Evolutionary conservation across 2,329 filamentous ascomycete genomes (phyloP).

Genomic region (Fusarium sp.): DNA sequence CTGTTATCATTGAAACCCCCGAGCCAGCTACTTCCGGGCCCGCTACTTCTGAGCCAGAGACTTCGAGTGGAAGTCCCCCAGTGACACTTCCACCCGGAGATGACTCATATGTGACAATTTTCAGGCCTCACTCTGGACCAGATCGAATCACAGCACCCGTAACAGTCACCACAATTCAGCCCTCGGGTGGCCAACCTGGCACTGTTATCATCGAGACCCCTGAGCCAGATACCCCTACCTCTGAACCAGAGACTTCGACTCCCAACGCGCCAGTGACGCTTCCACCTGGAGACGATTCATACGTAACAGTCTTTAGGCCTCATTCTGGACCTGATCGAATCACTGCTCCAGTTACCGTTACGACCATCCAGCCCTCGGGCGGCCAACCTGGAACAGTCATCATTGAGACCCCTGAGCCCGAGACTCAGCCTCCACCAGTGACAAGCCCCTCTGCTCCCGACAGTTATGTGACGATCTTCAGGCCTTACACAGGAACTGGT

Average conservation of each 20-base stretch:
- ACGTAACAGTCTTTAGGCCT: slow-evolving; percentile 19
- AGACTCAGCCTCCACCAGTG: background rate
- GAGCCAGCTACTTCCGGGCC: background rate
- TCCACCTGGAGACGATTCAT: slow-evolving; percentile 10
- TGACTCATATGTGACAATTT: slow-evolving; percentile 30
- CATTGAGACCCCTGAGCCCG: slow-evolving; percentile 25
- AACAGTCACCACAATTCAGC: slow-evolving; percentile 27
- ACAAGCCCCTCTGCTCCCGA: background rate
- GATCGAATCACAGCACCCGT: slow-evolving; percentile 19
- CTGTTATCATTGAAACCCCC: slow-evolving; percentile 10
- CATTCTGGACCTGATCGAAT: slow-evolving; percentile 26
- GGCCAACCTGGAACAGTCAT: slow-evolving; percentile 32
- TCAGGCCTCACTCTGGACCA: slow-evolving; percentile 27
- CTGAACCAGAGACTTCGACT: background rate
- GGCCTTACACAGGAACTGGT: slow-evolving; percentile 9
- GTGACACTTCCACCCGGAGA: slow-evolving; percentile 20
- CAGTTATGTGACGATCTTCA: slow-evolving; percentile 8
- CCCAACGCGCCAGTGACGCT: slow-evolving; percentile 22
- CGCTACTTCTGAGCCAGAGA: background rate
- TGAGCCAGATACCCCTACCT: background rate
- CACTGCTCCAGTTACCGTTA: slow-evolving; percentile 23
- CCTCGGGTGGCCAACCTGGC: slow-evolving; percentile 24
- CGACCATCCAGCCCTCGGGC: slow-evolving; percentile 22
- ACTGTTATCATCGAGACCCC: slow-evolving; percentile 33
- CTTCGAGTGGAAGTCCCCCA: background rate